phyloP scores from a whole-genome alignment of 163 green algal genomes.

The Scenedesmus sp. region DNA sequence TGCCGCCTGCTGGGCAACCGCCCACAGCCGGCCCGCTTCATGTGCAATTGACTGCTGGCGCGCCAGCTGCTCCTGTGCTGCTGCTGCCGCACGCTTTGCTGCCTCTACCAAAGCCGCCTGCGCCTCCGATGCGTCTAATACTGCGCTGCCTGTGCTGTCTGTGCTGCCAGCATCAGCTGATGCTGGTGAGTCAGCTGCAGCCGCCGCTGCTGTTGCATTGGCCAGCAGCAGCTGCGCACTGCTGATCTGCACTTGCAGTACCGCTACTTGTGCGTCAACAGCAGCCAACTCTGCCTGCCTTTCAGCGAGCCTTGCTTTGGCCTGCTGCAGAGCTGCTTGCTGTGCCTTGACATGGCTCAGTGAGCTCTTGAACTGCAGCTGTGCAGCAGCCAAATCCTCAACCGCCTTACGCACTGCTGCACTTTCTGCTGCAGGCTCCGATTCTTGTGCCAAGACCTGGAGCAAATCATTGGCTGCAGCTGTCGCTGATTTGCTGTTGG shows the following conservation, averaged over 20 bases:
- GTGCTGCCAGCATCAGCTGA: neutral
- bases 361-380: neutral
- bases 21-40: constrained; percentile 1
- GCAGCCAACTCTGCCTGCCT: constrained; percentile 1
- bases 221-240: neutral
- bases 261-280: neutral
- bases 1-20: constrained; percentile 19
- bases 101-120: neutral
- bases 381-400: neutral
- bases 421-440: neutral
- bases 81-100: neutral
- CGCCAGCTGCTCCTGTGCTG: constrained; percentile 15
- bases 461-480: neutral
- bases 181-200: neutral
- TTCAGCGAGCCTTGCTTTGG: neutral
- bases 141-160: neutral
- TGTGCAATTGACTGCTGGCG: constrained; percentile 14
- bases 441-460: neutral
- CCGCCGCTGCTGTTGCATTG: constrained; percentile 27
- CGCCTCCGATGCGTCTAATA: neutral
- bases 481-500: neutral
- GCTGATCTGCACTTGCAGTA: neutral
- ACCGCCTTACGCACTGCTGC: constrained; percentile 18
- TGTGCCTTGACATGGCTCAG: neutral
- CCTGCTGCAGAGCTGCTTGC: constrained; percentile 1